Evolutionary conservation across 1,284 basidiomycete genomes (phyloP).

Genomic region (Flammula alnicola): DNA sequence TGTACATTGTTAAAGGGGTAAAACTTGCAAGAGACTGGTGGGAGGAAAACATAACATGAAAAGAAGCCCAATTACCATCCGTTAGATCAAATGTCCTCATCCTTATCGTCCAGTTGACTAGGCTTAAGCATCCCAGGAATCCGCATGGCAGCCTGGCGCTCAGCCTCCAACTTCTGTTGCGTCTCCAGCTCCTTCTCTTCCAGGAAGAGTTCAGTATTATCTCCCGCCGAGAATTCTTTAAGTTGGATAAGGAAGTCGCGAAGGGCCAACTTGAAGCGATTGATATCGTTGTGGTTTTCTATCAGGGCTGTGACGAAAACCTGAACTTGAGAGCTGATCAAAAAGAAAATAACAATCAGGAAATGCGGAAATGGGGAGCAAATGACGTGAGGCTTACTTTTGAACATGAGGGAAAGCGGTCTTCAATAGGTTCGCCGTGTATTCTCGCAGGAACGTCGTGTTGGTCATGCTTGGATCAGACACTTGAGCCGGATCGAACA

Average conservation of each 20-base stretch:
- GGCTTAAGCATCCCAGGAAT: constrained; percentile 99
- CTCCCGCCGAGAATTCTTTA: constrained; percentile 85
- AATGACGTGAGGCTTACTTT: constrained; percentile 53
- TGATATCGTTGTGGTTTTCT: constrained; percentile 88
- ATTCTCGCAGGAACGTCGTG: constrained; percentile 84
- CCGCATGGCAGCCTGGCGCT: constrained; percentile 88
- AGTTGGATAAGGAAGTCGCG: constrained; percentile 92
- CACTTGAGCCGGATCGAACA: constrained; percentile 84
- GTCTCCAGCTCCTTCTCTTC: constrained; percentile 95
- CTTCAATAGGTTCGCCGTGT: constrained; percentile 85
- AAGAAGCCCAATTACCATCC: constrained; percentile 22
- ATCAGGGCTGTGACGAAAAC: constrained; percentile 83
- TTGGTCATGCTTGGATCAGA: constrained; percentile 83
- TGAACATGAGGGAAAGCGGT: constrained; percentile 92
- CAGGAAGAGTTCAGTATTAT: constrained; percentile 75
- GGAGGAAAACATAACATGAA: constrained; percentile 21
- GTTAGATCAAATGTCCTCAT: constrained; percentile 72
- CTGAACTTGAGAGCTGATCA: constrained; percentile 72
- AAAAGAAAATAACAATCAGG: constrained; percentile 17
- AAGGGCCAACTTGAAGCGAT: constrained; percentile 93
- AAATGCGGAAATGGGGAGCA: constrained; percentile 15
- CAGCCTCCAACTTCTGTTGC: constrained; percentile 70
- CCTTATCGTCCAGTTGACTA: constrained; percentile 89
- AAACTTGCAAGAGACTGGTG: constrained; percentile 18
- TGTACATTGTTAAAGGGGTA: constrained; percentile 29